Evolutionary conservation across 73 alveolate species (phyloP), one percentile per base, ranked within the genome.

Genomic region (Halteria grandinella): DNA sequence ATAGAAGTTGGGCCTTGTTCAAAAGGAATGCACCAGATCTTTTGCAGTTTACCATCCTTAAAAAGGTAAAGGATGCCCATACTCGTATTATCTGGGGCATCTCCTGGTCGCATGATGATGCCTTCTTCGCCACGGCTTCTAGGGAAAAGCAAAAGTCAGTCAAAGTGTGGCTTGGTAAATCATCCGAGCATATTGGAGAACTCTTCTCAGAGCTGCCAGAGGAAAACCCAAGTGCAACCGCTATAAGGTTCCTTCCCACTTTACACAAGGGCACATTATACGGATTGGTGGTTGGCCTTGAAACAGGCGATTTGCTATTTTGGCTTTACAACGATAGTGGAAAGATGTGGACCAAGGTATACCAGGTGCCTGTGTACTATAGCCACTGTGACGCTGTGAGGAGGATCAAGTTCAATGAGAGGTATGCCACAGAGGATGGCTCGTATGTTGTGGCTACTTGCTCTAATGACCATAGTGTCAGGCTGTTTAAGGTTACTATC

Each of bases 21-120:
- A 43, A 78, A 29, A 76, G 79, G 63, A 77, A 82, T 25, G 85
- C 87, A 23, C 69, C 82, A 0, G 73, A 75, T 52, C 71, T 79
- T 27, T 87, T 93, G 58, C 82, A 90, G 69, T 83, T 86, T 14
- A 86, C 55, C 23, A 92, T 81, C 69, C 57, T 44, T 40, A 66
- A 77, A 69, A 86, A 64, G 32, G 5, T 50, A 5, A 70, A 91
- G 49, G 89, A 96, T 55, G 98, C 99, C 33, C 98, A 94, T 75
- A 82, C 91, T 33, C 83, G 99, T 64, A 89, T 94, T 55, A 81
- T 96, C 8, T 96, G 96, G 94, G 69, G 94, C 31, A 60, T 93
- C 58, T 79, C 99, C 31, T 96, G 98, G 95, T 85, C 94, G 47
- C 91, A 83, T 59, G 98, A 96, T 88, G 98, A 94, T 58, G 52